phyloP scores from a whole-genome alignment of 2,329 filamentous ascomycete genomes.

The Verticillium tricorpus region DNA sequence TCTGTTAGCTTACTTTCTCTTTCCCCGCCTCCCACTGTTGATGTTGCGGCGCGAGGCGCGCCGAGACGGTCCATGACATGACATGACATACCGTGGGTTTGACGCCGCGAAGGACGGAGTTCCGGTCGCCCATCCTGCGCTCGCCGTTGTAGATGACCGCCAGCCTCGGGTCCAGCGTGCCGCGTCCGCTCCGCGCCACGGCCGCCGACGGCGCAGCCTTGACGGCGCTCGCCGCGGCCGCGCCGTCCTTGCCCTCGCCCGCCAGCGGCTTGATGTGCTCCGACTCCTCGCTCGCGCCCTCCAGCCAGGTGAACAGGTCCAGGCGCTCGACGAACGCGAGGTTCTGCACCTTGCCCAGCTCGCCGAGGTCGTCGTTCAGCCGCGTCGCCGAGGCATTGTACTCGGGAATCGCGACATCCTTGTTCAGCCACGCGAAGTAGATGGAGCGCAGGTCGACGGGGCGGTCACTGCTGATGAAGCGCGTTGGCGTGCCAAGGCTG shows the following conservation, averaged over 20 bases:
- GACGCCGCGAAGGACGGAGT: constrained; percentile 78
- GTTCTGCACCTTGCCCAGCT: constrained; percentile 71
- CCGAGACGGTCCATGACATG: neutral
- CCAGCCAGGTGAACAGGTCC: constrained; percentile 89
- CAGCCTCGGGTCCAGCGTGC: constrained; percentile 72
- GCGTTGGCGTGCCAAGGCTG: constrained; percentile 69
- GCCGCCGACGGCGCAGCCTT: constrained; percentile 35
- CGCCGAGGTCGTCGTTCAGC: constrained; percentile 73
- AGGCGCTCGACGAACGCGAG: constrained; percentile 87
- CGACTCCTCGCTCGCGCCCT: constrained; percentile 82
- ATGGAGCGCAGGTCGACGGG: constrained; percentile 87
- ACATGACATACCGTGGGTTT: constrained; percentile 70
- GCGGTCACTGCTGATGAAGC: constrained; percentile 75
- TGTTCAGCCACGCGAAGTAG: constrained; percentile 94
- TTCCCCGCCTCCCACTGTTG: neutral
- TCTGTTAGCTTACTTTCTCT: neutral
- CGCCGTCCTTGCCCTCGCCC: constrained; percentile 41
- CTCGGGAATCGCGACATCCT: constrained; percentile 82
- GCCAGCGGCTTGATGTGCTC: constrained; percentile 87
- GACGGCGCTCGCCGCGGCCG: constrained; percentile 29
- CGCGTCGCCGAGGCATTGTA: constrained; percentile 82
- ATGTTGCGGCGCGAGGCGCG: neutral
- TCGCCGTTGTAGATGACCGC: constrained; percentile 89
- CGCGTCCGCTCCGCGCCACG: constrained; percentile 53
- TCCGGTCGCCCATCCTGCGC: constrained; percentile 87